Evolutionary conservation across 2,329 filamentous ascomycete genomes (phyloP), one percentile per base, ranked within the genome.

Genomic region (Hypoxylon sp.): DNA sequence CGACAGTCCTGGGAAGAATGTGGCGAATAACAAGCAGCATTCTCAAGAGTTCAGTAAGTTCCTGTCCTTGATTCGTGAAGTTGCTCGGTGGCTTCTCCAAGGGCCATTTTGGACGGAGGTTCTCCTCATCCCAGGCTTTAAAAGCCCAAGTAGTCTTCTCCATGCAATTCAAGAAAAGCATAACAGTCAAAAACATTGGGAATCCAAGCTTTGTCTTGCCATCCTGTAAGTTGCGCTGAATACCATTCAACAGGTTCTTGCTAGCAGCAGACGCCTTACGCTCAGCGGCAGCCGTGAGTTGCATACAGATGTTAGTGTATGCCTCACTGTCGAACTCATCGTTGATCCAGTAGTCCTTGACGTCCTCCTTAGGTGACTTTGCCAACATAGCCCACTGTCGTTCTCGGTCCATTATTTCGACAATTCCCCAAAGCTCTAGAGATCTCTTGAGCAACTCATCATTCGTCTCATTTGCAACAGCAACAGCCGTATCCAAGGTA

Each of bases 131-230:
- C 88, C 88, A 91, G 1, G 87, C 88, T 69, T 90, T 90, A 80
- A 91, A 91, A 0, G 87, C 86, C 89, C 89, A 91, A 0, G 88
- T 91, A 0, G 88, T 88, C 79, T 91, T 91, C 75, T 91, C 89
- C 13, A 91, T 83, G 71, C 88, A 90, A 74, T 90, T 90, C 52
- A 91, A 84, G 68, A 91, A 86, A 59, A 91, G 86, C 61, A 91
- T 78, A 2, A 87, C 85, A 2, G 88, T 85, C 22, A 91, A 84
- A 73, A 89, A 91, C 78, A 89, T 86, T 71, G 85, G 85, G 73
- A 89, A 90, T 33, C 85, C 86, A 59, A 88, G 83, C 72, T 85
- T 87, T 62, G 83, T 84, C 74, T 89, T 88, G 78, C 86, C 87
- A 73, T 90, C 87, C 66, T 90, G 85, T 33, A 91, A 80, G 39